Base-by-base conservation (phyloP, 148 eudicot genomes). In the Polygonum maritimum region DNA sequence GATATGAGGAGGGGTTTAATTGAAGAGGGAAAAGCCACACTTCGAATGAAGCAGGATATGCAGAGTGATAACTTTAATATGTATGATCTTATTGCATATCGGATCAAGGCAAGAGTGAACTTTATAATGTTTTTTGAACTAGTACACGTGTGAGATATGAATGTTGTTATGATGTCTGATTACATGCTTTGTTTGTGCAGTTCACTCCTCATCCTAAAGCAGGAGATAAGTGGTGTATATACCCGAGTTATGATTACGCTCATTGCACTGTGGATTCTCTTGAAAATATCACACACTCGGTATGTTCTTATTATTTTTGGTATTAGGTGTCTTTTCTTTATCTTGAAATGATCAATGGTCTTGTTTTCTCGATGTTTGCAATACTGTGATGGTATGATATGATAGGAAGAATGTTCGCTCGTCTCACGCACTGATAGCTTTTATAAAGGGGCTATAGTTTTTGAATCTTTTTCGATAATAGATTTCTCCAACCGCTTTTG, bases 11-110 rank as follows among this genome's bases (percentile, higher is more conserved):
- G 78, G 40, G 99, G 99, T 38, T 77, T 88, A 88, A 82, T 95
- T 87, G 97, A 91, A 71, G 99, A 95, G 86, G 99, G 99, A 26
- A 91, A 95, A 84, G 98, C 99, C 76, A 95, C 98, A n/a, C 85
- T 95, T 38, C 80, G 99, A 79, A 92, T 95, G 99, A 95, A 92
- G 78, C 98, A 92, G 82, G 99, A 92, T 81, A 95, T 95, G 97
- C 94, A 91, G 81, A 92, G 88, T 75, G 94, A 95, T 51, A 95
- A 95, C 75, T 86, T 79, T 73, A 95, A 95, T 80, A 95, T 95
- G 99, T 89, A 92, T 69, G 99, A 95, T 82, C 94, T 95, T 76
- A 95, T 95, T 79, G 98, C 99, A 76, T 95, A 95, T 78, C 94
- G 99, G 67, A 92, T 95, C 80, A 95, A 95, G 97, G 99, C 86